Conservation (phyloP, 1,139 yeast species). For the Protomyces inouyei region DNA sequence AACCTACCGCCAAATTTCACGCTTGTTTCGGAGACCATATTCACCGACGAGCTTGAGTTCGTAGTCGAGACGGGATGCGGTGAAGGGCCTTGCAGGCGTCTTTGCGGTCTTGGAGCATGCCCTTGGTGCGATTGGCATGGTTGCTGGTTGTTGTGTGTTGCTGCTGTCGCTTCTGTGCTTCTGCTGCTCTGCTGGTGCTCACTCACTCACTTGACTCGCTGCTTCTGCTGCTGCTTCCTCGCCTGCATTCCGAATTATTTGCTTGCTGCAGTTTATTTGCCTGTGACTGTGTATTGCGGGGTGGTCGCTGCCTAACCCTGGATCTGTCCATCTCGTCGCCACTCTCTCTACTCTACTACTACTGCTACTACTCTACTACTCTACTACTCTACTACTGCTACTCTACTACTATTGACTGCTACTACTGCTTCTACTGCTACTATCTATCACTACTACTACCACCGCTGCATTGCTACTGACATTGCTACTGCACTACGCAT, state of each 20-base stretch:
- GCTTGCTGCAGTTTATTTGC: background rate
- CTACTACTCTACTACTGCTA: too few species aligned
- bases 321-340: background rate
- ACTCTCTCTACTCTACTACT: too few species aligned
- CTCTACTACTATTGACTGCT: too few species aligned
- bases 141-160: background rate
- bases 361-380: too few species aligned
- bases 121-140: slow-evolving; percentile 14
- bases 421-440: too few species aligned
- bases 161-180: background rate
- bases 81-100: slow-evolving; percentile 31
- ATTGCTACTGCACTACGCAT: too few species aligned
- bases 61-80: slow-evolving; percentile 52
- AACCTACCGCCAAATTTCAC: slow-evolving; percentile 81
- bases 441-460: background rate
- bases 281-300: background rate
- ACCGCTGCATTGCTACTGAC: background rate
- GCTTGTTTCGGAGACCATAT: slow-evolving; percentile 99
- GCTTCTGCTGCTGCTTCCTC: too few species aligned
- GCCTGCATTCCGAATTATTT: too few species aligned
- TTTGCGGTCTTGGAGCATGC: slow-evolving; percentile 28
- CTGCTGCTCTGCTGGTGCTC: too few species aligned
- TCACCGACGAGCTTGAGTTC: slow-evolving; percentile 99
- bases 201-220: too few species aligned
- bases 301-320: background rate